Evolutionary conservation across 768 basidiomycete genomes (phyloP).

Genomic region (Harrya chromipes): DNA sequence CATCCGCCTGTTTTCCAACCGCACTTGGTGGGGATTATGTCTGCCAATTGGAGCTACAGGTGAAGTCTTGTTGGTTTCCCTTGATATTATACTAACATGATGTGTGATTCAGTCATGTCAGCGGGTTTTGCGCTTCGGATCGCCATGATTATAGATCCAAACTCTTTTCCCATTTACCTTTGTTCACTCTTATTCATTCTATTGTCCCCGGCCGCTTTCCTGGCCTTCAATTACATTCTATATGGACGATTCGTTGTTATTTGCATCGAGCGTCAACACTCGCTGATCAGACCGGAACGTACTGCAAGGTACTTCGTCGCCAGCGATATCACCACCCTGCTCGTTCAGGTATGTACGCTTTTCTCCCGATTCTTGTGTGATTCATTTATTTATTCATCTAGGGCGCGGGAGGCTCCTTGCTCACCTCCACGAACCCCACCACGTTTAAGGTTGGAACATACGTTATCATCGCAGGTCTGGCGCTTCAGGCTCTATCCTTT

Average conservation of each 20-base stretch:
- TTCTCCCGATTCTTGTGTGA: not conserved
- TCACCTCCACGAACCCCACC: conserved; percentile 3
- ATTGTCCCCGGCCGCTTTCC: conserved; percentile 25
- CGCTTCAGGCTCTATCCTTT: conserved; percentile 26
- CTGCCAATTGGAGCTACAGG: conserved; percentile 30
- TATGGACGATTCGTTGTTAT: conserved; percentile 27
- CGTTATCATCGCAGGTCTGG: conserved; percentile 27
- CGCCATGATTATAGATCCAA: conserved; percentile 15
- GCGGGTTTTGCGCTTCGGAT: conserved; percentile 23
- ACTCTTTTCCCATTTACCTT: conserved; percentile 18
- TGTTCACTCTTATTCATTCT: conserved; percentile 22
- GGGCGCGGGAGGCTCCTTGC: conserved; percentile 24
- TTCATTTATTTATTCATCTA: not conserved
- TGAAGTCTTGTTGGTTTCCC: not conserved
- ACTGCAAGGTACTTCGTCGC: conserved; percentile 24
- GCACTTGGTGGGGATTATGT: conserved; percentile 31
- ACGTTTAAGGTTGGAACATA: conserved; percentile 7
- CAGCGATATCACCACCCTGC: conserved; percentile 27
- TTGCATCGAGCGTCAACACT: conserved; percentile 18
- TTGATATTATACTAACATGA: conserved; percentile 1
- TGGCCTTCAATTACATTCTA: conserved; percentile 35
- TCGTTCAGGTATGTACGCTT: conserved; percentile 22
- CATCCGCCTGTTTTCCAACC: conserved; percentile 18
- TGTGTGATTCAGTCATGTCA: conserved; percentile 15
- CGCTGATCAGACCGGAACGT: conserved; percentile 24